Conservation (phyloP, 192 early-diverging fungal genomes). For the Coemansia sp. region DNA sequence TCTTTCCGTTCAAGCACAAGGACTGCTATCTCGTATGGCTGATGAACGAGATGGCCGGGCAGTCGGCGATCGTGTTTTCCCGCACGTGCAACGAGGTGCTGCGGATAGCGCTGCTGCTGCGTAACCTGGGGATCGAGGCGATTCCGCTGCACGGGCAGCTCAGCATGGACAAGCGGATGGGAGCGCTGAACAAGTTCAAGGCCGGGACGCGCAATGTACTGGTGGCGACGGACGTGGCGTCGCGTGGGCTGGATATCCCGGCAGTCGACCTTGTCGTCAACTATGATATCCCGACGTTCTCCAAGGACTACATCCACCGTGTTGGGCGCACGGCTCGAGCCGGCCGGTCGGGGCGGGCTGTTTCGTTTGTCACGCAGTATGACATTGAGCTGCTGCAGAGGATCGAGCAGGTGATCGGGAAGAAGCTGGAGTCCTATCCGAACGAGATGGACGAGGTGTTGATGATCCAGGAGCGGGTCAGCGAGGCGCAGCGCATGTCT, state of each 20-base stretch:
- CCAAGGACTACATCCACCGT: slow-evolving; percentile 88
- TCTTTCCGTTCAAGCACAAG: slow-evolving; percentile 96
- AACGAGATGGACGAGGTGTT: slow-evolving; percentile 82
- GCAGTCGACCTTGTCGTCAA: slow-evolving; percentile 94
- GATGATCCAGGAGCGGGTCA: slow-evolving; percentile 91
- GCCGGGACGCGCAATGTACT: slow-evolving; percentile 83
- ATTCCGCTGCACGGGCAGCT: slow-evolving; percentile 94
- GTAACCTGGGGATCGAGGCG: slow-evolving; percentile 93
- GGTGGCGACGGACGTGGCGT: slow-evolving; percentile 95
- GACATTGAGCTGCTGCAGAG: slow-evolving; percentile 94
- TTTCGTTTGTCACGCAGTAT: slow-evolving; percentile 87
- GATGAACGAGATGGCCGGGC: slow-evolving; percentile 90
- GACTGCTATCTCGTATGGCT: slow-evolving; percentile 93
- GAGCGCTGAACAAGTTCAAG: slow-evolving; percentile 95
- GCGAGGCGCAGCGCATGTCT: slow-evolving; percentile 86
- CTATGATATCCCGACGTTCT: slow-evolving; percentile 91
- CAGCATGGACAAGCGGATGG: slow-evolving; percentile 89
- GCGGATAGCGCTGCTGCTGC: slow-evolving; percentile 81
- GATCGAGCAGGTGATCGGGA: slow-evolving; percentile 88
- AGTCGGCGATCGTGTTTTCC: slow-evolving; percentile 91
- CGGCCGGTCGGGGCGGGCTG: slow-evolving; percentile 75
- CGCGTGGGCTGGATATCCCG: slow-evolving; percentile 94
- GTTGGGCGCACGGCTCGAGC: slow-evolving; percentile 87
- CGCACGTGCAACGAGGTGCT: slow-evolving; percentile 87
- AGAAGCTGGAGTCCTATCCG: slow-evolving; percentile 85